phyloP scores from a whole-genome alignment of 345 rosid species.

The Angophora floribunda region DNA sequence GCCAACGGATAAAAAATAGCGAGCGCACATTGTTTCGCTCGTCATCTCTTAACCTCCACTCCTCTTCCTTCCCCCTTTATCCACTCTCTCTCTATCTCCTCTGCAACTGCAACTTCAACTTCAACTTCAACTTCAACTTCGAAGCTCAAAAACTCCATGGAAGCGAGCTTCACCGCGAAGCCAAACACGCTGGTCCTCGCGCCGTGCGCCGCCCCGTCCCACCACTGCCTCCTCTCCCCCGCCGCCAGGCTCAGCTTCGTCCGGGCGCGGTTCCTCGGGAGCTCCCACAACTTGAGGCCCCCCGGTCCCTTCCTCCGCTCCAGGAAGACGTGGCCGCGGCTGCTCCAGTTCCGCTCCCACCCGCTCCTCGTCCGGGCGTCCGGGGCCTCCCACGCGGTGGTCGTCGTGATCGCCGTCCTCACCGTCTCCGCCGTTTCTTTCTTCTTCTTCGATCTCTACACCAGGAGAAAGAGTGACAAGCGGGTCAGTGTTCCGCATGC shows the following conservation, averaged over 20 bases:
- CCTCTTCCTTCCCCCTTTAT: background rate
- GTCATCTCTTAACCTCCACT: constrained; percentile 5
- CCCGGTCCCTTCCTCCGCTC: constrained; percentile 23
- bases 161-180: constrained; percentile 29
- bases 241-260: constrained; percentile 13
- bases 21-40: background rate
- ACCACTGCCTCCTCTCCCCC: constrained; percentile 23
- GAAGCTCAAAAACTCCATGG: constrained; percentile 18
- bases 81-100: background rate
- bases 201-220: constrained; percentile 12
- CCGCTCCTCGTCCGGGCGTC: constrained; percentile 4
- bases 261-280: constrained; percentile 48
- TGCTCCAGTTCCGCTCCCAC: constrained; percentile 31
- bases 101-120: background rate
- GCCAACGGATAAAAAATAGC: background rate
- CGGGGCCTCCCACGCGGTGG: background rate
- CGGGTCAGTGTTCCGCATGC: constrained; percentile 16
- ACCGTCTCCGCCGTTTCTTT: constrained; percentile 50
- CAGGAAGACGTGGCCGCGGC: constrained; percentile 10
- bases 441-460: constrained; percentile 31
- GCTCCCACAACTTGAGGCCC: constrained; percentile 34
- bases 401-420: constrained; percentile 50
- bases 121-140: background rate
- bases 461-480: constrained; percentile 8
- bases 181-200: constrained; percentile 18